phyloP scores from a whole-genome alignment of 2,329 filamentous ascomycete genomes.

The Fusarium praegraminearum region DNA sequence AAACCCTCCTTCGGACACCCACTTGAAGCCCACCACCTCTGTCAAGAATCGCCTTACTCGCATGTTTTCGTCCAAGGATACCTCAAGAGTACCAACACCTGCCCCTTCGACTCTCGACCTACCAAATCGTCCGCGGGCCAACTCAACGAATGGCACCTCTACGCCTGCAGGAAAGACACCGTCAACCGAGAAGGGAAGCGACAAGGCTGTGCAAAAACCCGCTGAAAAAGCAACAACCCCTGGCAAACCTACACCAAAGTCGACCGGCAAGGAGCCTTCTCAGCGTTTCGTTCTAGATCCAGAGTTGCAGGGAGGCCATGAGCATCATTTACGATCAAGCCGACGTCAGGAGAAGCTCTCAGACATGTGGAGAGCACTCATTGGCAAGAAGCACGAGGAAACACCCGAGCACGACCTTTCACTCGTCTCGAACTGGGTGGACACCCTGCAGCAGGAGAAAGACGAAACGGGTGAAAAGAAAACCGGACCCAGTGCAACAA shows the following conservation, averaged over 20 bases:
- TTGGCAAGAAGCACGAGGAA: constrained; percentile 84
- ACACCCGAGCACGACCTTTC: constrained; percentile 86
- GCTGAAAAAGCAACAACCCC: constrained; percentile 47
- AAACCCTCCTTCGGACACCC: constrained; percentile 33
- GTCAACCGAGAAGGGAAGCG: constrained; percentile 54
- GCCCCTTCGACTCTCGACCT: constrained; percentile 54
- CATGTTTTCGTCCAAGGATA: constrained; percentile 73
- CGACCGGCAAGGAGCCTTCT: constrained; percentile 52
- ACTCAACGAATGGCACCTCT: constrained; percentile 53
- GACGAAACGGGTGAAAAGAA: constrained; percentile 87
- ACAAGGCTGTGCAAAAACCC: constrained; percentile 40
- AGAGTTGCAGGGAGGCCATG: constrained; percentile 76
- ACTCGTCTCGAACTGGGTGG: constrained; percentile 95
- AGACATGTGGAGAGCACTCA: constrained; percentile 88
- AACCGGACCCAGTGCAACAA: constrained; percentile 75
- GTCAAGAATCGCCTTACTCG: constrained; percentile 74
- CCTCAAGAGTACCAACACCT: constrained; percentile 50
- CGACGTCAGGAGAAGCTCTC: constrained; percentile 94
- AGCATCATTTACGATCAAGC: constrained; percentile 88
- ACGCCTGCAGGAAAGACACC: constrained; percentile 60
- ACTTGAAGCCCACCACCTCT: constrained; percentile 55
- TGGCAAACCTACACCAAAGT: constrained; percentile 49
- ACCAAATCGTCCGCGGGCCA: constrained; percentile 52
- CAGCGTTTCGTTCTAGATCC: constrained; percentile 65
- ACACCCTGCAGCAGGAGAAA: constrained; percentile 89